Evolutionary conservation across 306 rosid species (phyloP).

Genomic region (Trifolium repens): DNA sequence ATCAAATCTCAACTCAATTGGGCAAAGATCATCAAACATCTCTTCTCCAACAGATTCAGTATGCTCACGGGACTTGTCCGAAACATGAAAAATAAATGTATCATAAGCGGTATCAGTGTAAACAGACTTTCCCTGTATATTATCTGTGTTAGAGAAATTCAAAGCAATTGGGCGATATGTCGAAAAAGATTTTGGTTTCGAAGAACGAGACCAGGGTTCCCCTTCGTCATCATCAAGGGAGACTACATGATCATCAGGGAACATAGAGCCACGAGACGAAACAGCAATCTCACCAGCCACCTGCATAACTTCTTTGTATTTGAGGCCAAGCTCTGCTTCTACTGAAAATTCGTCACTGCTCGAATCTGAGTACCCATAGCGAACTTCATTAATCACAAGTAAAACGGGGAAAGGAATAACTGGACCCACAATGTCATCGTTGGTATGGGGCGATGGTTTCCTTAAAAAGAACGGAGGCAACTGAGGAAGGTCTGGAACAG

Average conservation of each 20-base stretch:
- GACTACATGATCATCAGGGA: conserved; percentile 41
- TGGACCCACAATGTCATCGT: conserved; percentile 71
- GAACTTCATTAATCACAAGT: conserved; percentile 58
- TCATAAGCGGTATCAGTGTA: conserved; percentile 43
- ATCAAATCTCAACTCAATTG: conserved; percentile 60
- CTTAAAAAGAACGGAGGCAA: conserved; percentile 78
- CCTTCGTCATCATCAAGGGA: conserved; percentile 60
- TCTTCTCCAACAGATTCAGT: conserved; percentile 49
- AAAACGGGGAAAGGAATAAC: conserved; percentile 70
- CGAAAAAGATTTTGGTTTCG: conserved; percentile 47
- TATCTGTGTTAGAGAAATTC: conserved; percentile 24
- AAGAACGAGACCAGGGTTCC: conserved; percentile 47
- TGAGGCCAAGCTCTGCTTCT: conserved; percentile 48
- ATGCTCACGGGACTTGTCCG: conserved; percentile 44
- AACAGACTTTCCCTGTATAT: conserved; percentile 39
- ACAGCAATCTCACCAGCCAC: conserved; percentile 51
- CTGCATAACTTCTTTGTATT: conserved; percentile 54
- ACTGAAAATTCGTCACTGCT: conserved; percentile 52
- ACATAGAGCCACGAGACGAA: conserved; percentile 35
- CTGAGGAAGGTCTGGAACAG: conserved; percentile 63
- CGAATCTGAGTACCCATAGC: conserved; percentile 47
- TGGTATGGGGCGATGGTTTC: conserved; percentile 53
- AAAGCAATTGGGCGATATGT: conserved; percentile 52
- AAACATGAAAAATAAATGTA: conserved; percentile 54
- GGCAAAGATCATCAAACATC: conserved; percentile 67